These are phyloP conservation scores for Ettlia oleoabundans DNA, from an alignment of 139 green algal species.

Conservation along the genomic window DNA sequence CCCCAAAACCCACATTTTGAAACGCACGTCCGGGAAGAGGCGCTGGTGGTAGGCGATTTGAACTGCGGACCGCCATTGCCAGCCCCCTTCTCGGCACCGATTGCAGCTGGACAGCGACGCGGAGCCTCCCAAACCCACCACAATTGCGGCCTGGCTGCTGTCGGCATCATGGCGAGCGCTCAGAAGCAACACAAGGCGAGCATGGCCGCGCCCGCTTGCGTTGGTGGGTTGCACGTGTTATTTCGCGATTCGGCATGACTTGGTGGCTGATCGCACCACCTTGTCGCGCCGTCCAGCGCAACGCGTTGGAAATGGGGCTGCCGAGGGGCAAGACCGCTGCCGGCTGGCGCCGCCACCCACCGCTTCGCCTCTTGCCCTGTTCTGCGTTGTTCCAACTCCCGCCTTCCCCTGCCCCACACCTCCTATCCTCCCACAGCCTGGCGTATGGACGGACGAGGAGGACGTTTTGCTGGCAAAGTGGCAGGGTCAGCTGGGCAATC, in stretches of 20 bases:
- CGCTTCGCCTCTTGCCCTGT: too few species aligned
- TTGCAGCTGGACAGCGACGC: background rate
- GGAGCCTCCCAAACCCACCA: background rate
- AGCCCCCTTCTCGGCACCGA: background rate
- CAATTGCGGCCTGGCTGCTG: too few species aligned
- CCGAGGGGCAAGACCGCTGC: too few species aligned
- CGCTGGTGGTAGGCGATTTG: background rate
- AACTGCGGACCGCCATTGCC: background rate
- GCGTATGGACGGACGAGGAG: constrained; percentile 69
- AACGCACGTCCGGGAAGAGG: too few species aligned
- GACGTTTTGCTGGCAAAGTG: constrained; percentile 70
- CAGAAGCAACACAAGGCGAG: constrained; percentile 11
- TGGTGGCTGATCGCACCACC: too few species aligned
- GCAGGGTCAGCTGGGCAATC: constrained; percentile 61
- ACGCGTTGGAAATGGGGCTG: background rate
- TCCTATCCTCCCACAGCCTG: constrained; percentile 33
- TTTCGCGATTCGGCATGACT: too few species aligned
- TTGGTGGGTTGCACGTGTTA: background rate
- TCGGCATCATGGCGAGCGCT: background rate
- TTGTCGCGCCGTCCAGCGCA: background rate
- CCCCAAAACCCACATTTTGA: too few species aligned
- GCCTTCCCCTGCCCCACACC: background rate
- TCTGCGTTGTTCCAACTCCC: background rate
- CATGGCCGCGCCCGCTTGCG: background rate
- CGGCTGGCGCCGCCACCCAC: too few species aligned